Percentiles rank a stretch among this genome's conserved stretches.
These are phyloP conservation scores for Acanthamoeba triangularis DNA, from an alignment of 208 protist genomes.

Conservation along the genomic window DNA sequence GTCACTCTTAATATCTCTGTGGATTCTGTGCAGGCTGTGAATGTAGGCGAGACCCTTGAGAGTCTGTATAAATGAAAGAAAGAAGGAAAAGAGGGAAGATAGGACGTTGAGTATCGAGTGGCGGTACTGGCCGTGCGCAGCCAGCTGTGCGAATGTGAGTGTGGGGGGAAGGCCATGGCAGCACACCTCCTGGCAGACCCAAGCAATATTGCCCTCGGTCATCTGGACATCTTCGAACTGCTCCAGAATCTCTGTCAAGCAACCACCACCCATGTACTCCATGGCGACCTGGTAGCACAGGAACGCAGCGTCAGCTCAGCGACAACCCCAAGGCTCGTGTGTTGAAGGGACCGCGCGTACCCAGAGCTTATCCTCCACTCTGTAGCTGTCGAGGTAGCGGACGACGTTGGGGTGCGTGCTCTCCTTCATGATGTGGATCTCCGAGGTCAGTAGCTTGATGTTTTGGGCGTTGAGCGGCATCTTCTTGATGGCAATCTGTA, in stretches of 20 bases:
- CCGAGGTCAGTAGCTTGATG: conserved; percentile 88
- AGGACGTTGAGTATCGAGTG: background rate
- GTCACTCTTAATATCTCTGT: conserved; percentile 93
- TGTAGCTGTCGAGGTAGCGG: conserved; percentile 88
- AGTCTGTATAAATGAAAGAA: background rate
- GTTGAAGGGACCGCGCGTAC: conserved; percentile 39
- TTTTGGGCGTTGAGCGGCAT: conserved; percentile 80
- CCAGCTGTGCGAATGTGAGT: background rate
- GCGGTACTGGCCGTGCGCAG: too few relatives aligned
- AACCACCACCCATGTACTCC: conserved; percentile 88
- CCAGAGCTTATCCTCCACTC: conserved; percentile 85
- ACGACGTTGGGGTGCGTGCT: conserved; percentile 90
- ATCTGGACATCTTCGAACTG: conserved; percentile 77
- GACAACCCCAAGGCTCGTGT: background rate
- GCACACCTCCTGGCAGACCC: conserved; percentile 79
- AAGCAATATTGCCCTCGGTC: conserved; percentile 87
- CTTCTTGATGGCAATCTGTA: conserved; percentile 74
- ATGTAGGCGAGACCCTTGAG: conserved; percentile 86
- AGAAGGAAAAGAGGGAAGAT: background rate
- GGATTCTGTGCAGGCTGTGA: conserved; percentile 90
- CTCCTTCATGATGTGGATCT: conserved; percentile 90
- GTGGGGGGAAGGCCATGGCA: background rate
- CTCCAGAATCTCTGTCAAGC: conserved; percentile 88
- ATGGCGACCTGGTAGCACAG: conserved; percentile 10
- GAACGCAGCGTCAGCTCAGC: background rate